Conservation (phyloP, 2,329 filamentous ascomycete species). For the Alternaria triticina region DNA sequence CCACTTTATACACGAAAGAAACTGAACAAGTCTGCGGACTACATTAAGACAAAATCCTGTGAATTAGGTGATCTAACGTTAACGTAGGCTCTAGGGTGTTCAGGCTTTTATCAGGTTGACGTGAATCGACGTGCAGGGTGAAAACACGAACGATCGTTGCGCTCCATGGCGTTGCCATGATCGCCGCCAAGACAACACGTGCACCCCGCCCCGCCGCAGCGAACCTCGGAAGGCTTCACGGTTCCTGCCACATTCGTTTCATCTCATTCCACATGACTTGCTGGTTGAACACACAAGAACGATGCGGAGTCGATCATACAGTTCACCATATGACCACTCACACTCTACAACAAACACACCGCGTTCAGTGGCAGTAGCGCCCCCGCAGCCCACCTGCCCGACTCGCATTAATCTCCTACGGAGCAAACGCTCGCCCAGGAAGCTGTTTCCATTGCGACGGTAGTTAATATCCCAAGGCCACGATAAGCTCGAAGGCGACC, state of each 20-base stretch:
- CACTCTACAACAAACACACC: neutral
- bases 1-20: too few species aligned
- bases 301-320: neutral
- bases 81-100: neutral
- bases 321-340: neutral
- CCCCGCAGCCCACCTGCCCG: slow-evolving; percentile 31
- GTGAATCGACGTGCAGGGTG: too few species aligned
- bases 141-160: neutral
- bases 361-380: neutral
- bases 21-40: neutral
- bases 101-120: too few species aligned
- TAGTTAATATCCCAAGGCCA: slow-evolving; percentile 34
- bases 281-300: neutral
- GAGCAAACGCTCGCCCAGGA: slow-evolving; percentile 30
- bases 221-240: neutral
- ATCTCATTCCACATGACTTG: neutral
- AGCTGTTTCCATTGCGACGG: slow-evolving; percentile 24
- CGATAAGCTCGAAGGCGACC: slow-evolving; percentile 18
- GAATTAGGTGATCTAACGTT: neutral
- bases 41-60: neutral
- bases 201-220: neutral
- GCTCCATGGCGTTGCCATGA: neutral
- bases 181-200: neutral
- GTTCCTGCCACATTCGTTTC: neutral
- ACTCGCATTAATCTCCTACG: slow-evolving; percentile 30